Percentiles rank a stretch among this genome's conserved stretches.
Evolutionary conservation across 2,329 filamentous ascomycete species (phyloP).

Genomic region (Lasiodiplodia citricola): DNA sequence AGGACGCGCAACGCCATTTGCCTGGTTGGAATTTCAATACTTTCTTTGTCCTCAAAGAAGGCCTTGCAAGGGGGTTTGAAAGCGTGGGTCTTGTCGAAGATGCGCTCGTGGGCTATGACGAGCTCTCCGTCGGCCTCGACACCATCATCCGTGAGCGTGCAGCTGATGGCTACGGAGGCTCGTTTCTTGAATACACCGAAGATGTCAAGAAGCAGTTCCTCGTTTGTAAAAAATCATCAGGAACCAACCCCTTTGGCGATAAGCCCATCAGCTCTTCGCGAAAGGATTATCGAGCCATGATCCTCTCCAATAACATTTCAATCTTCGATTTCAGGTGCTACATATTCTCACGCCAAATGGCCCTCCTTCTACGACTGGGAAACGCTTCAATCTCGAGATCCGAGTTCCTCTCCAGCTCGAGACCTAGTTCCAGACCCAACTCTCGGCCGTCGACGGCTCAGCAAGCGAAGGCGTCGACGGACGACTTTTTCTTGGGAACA

Average conservation of each 20-base stretch:
- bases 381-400: slow-evolving; percentile 59
- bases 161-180: slow-evolving; percentile 68
- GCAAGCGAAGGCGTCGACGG: slow-evolving; percentile 36
- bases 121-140: slow-evolving; percentile 87
- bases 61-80: slow-evolving; percentile 90
- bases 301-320: slow-evolving; percentile 92
- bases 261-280: slow-evolving; percentile 48
- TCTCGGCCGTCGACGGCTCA: slow-evolving; percentile 16
- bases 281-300: slow-evolving; percentile 89
- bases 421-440: slow-evolving; percentile 41
- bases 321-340: slow-evolving; percentile 95
- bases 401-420: slow-evolving; percentile 39
- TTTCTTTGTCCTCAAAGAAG: slow-evolving; percentile 97
- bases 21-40: slow-evolving; percentile 99
- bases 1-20: slow-evolving; percentile 81
- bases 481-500: slow-evolving; percentile 40
- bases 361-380: slow-evolving; percentile 80
- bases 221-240: slow-evolving; percentile 18
- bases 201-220: slow-evolving; percentile 65
- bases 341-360: slow-evolving; percentile 87
- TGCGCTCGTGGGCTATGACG: slow-evolving; percentile 91
- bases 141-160: slow-evolving; percentile 77
- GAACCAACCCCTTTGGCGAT: slow-evolving; percentile 29
- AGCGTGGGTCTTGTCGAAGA: slow-evolving; percentile 96
- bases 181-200: slow-evolving; percentile 74